Percentiles rank a stretch among this genome's conserved stretches.
phyloP scores from a whole-genome alignment of 176 grass and related monocot genomes.

The Oropetium thomaeum region DNA sequence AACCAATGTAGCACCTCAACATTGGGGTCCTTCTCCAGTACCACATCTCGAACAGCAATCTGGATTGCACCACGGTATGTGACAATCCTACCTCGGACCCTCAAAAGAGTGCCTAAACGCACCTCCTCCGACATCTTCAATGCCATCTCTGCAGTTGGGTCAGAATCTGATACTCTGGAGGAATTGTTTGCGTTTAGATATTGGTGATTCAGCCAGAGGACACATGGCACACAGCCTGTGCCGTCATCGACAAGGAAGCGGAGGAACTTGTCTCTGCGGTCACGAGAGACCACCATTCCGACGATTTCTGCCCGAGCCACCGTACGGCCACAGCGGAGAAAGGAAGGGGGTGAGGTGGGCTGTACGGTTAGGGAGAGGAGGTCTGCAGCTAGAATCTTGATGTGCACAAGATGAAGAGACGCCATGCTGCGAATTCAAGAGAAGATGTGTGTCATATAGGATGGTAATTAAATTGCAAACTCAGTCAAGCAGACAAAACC shows the following conservation, averaged over 20 bases:
- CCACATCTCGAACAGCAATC: conserved; percentile 60
- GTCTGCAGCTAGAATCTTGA: conserved; percentile 68
- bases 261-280: conserved; percentile 58
- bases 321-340: conserved; percentile 29
- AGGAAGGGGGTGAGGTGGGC: conserved; percentile 32
- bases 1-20: conserved; percentile 66
- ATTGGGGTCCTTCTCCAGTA: conserved; percentile 81
- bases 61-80: conserved; percentile 58
- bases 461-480: not conserved
- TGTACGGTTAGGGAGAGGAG: conserved; percentile 46
- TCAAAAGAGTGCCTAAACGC: conserved; percentile 53
- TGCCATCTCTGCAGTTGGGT: conserved; percentile 48
- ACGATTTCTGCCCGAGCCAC: conserved; percentile 54
- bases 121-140: conserved; percentile 38
- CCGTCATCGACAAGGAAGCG: conserved; percentile 76
- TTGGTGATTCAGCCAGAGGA: conserved; percentile 67
- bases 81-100: conserved; percentile 65
- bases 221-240: conserved; percentile 65
- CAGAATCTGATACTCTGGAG: conserved; percentile 5
- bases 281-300: conserved; percentile 48
- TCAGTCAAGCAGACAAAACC: not conserved
- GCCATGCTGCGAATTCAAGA: conserved; percentile 33
- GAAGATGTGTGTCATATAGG: not conserved
- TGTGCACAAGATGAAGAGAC: conserved; percentile 32
- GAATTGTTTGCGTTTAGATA: not conserved